These are phyloP conservation scores for Solanum virginianum DNA, from an alignment of 257 asterid genomes.

Conservation along the genomic window DNA sequence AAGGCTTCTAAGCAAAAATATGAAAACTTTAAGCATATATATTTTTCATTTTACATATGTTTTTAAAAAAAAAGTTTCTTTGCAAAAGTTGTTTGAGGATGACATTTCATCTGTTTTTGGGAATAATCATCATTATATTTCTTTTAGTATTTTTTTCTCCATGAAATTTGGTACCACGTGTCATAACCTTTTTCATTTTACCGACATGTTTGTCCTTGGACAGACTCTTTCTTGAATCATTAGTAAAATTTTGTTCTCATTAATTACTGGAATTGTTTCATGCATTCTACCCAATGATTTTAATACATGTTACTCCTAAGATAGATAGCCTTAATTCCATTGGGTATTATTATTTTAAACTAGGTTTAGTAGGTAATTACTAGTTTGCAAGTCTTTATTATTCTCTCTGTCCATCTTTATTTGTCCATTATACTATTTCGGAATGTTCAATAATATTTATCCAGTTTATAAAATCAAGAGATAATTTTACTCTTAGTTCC, in stretches of 20 bases:
- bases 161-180: background rate
- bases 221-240: background rate
- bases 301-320: background rate
- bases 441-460: no score
- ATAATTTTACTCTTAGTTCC: no score
- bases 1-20: conserved; percentile 16
- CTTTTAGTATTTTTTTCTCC: background rate
- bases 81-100: conserved; percentile 1
- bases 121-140: background rate
- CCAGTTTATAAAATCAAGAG: no score
- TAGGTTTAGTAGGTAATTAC: background rate
- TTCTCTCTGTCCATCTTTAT: no score
- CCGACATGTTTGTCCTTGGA: background rate
- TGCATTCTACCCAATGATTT: background rate
- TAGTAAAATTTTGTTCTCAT: background rate
- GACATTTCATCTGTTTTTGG: background rate
- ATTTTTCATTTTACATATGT: background rate
- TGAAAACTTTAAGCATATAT: background rate
- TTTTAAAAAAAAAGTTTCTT: background rate
- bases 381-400: background rate
- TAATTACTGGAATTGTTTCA: background rate
- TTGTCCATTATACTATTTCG: no score
- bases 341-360: background rate
- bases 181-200: background rate
- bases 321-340: background rate